Evolutionary conservation across 2,329 filamentous ascomycete genomes (phyloP).

Genomic region (Ploettnerulaceae sp.): DNA sequence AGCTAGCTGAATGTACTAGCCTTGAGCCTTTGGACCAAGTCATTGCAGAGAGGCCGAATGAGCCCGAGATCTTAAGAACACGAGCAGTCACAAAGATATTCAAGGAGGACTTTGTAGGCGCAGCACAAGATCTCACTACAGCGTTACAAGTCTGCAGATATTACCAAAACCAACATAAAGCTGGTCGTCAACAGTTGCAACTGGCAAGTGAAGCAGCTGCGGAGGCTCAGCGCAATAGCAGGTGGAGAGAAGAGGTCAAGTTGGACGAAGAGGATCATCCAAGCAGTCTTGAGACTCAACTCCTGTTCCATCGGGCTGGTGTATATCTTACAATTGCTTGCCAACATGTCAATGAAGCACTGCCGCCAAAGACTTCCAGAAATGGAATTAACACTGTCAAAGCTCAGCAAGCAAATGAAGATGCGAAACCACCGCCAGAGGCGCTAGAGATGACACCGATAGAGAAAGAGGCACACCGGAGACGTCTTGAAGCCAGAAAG

Average conservation of each 20-base stretch:
- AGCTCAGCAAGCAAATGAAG: constrained; percentile 22
- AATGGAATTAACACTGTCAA: constrained; percentile 26
- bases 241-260: constrained; percentile 46
- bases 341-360: constrained; percentile 53
- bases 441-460: constrained; percentile 36
- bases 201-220: constrained; percentile 38
- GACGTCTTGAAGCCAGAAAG: constrained; percentile 57
- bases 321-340: constrained; percentile 70
- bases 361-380: constrained; percentile 35
- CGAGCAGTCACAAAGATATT: constrained; percentile 70
- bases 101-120: constrained; percentile 67
- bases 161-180: constrained; percentile 32
- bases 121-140: constrained; percentile 63
- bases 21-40: constrained; percentile 63
- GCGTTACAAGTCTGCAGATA: constrained; percentile 49
- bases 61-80: constrained; percentile 65
- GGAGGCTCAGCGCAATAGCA: constrained; percentile 33
- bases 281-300: constrained; percentile 66
- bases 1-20: constrained; percentile 67
- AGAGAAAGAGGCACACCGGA: constrained; percentile 41
- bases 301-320: constrained; percentile 71
- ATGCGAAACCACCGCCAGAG: constrained; percentile 12
- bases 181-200: constrained; percentile 43
- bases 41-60: constrained; percentile 56
- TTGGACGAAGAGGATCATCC: constrained; percentile 63